Conservation (phyloP, 768 basidiomycete genomes). For the Lentinula guzmanii region DNA sequence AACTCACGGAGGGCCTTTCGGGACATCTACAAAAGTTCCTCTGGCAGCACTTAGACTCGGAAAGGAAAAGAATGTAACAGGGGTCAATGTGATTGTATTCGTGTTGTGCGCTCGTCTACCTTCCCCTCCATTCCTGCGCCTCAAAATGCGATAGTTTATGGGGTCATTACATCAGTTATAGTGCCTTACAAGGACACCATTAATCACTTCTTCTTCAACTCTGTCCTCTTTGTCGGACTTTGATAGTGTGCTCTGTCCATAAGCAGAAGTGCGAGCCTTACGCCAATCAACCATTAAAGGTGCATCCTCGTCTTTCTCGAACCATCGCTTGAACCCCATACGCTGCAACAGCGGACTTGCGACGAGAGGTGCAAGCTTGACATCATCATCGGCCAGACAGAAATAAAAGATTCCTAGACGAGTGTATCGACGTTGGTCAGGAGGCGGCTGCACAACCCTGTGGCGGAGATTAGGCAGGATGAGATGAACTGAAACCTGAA, state of each 20-base stretch:
- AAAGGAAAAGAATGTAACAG: neutral
- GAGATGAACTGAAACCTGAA: neutral
- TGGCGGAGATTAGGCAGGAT: neutral
- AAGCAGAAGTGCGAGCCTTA: conserved; percentile 32
- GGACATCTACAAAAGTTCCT: conserved; percentile 28
- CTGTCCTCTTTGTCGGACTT: conserved; percentile 10
- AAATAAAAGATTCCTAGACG: conserved; percentile 47
- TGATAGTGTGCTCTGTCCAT: conserved; percentile 22
- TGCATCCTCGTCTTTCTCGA: conserved; percentile 24
- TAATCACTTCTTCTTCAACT: conserved; percentile 36
- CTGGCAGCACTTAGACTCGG: neutral
- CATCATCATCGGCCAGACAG: conserved; percentile 33
- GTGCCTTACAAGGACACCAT: conserved; percentile 40
- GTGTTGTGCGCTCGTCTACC: too few species aligned
- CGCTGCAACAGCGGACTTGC: conserved; percentile 37
- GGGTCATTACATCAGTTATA: conserved; percentile 28
- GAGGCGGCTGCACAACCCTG: conserved; percentile 40
- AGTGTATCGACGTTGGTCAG: conserved; percentile 33
- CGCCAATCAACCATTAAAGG: conserved; percentile 38
- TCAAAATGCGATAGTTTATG: too few species aligned
- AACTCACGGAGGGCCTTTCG: conserved; percentile 64
- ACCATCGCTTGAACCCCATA: conserved; percentile 25
- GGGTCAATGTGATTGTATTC: too few species aligned
- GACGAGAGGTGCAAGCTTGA: conserved; percentile 30
- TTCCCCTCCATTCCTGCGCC: too few species aligned